A percentile compares a stretch with the other conserved stretches of the same genome.
phyloP scores from a whole-genome alignment of 2,329 filamentous ascomycete genomes.

The Blastomyces gilchristii region DNA sequence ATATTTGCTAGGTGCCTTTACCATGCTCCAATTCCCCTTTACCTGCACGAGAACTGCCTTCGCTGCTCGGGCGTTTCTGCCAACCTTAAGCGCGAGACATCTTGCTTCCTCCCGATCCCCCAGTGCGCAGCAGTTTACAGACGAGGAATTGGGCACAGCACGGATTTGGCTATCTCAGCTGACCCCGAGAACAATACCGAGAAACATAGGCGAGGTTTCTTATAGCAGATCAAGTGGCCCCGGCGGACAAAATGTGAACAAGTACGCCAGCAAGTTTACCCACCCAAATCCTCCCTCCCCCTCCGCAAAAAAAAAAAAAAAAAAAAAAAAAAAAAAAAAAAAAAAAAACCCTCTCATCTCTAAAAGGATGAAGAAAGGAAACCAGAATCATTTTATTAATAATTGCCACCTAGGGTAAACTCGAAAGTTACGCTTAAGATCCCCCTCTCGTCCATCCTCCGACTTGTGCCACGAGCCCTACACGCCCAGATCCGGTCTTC shows the following conservation, averaged over 20 bases:
- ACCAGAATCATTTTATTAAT: neutral
- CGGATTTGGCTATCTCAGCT: conserved; percentile 49
- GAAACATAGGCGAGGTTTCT: conserved; percentile 46
- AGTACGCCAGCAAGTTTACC: conserved; percentile 37
- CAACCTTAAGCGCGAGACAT: conserved; percentile 12
- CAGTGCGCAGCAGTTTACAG: conserved; percentile 15
- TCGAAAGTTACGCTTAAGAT: conserved; percentile 56
- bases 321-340: no score
- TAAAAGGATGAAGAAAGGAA: neutral
- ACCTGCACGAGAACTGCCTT: neutral
- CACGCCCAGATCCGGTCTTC: conserved; percentile 43
- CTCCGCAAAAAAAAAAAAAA: no score
- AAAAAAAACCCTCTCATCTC: no score
- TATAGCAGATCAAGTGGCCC: conserved; percentile 56
- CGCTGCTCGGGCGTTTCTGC: neutral
- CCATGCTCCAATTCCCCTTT: neutral
- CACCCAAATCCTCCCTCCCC: no score
- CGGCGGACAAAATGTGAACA: conserved; percentile 60
- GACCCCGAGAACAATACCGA: conserved; percentile 45
- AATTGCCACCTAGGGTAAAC: conserved; percentile 43
- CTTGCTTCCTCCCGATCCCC: conserved; percentile 13
- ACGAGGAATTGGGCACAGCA: conserved; percentile 34
- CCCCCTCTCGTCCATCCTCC: conserved; percentile 42
- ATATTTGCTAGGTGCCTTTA: no score
- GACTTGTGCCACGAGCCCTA: conserved; percentile 44